Base-by-base conservation (phyloP, 2,329 filamentous ascomycete genomes). In the Beauveria caledonica region DNA sequence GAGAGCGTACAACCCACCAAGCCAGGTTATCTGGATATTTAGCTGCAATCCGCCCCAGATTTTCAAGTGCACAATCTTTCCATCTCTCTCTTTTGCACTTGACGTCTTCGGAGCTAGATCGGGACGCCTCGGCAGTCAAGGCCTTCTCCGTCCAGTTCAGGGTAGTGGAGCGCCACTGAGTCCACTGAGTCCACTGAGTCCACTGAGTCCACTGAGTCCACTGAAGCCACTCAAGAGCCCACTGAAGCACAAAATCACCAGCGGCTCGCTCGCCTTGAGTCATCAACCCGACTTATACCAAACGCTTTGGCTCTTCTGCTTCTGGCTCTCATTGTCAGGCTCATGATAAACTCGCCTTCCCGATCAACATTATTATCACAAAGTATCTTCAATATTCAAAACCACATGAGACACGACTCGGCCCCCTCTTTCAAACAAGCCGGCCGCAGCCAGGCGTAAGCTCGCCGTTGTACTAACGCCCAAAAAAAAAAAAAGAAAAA, bases 41-140 rank as follows among this genome's bases (percentile, higher is more conserved):
- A 36, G 33, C 13, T 36, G 33, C 5, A 36, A 36, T 5, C 11
- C 33, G 33, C 33, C 33, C 33, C 33, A 36, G 33, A 36, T 36
- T 40, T 15, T 40, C 7, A 39, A 21, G 10, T 52, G 19, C 27
- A 40, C 29, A 29, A 36, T 52, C 50, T 27, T 15, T 13, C 13
- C 15, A 17, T 9, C 25, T 27, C 44, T 23, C 33, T 10, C 25
- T 5, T 46, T 23, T 56, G 11, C 53, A 45, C 10, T 29, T 50
- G 29, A 33, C 33, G 50, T 58, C 45, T 50, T 60, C 58, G 58
- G 58, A 60, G 58, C 40, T 60, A 53, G 58, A 53, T 60, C 58
- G 58, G 58, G 49, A 51, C 48, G 50, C 48, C 58, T 60, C 58
- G 58, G 58, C 42, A 53, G 40, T 29, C 25, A 27, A 29, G n/a